Conservation (phyloP, 2,329 filamentous ascomycete genomes). For the Pseudomassariella vexata region DNA sequence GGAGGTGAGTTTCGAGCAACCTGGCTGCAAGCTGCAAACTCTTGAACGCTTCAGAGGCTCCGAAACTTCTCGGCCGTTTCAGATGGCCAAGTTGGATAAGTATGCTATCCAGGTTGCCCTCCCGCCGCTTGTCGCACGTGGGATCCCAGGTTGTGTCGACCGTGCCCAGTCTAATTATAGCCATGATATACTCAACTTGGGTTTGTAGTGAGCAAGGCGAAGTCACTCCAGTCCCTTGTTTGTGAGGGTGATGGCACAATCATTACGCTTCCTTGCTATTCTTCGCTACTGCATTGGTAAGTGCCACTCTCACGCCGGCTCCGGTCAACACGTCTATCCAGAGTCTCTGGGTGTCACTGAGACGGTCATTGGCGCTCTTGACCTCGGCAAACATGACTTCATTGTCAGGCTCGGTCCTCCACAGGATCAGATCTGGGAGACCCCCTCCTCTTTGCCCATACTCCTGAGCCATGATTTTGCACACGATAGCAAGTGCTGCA, state of each 20-base stretch:
- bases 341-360: conserved; percentile 92
- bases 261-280: conserved; percentile 37
- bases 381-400: conserved; percentile 75
- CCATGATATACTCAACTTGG: no score
- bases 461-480: conserved; percentile 93
- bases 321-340: conserved; percentile 93
- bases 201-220: no score
- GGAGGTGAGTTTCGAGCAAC: no score
- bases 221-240: no score
- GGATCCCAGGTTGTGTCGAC: neutral
- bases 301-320: conserved; percentile 78
- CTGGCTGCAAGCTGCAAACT: no score
- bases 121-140: neutral
- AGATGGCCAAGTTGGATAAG: conserved; percentile 3
- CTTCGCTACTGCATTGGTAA: conserved; percentile 60
- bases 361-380: conserved; percentile 81
- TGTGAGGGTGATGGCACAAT: no score
- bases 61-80: conserved; percentile 7
- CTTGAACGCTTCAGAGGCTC: neutral
- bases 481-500: conserved; percentile 75
- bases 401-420: conserved; percentile 46
- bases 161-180: neutral
- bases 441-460: conserved; percentile 82
- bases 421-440: conserved; percentile 88
- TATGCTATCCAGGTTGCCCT: neutral